Conservation (phyloP, 176 grass and related monocot genomes). For the Eragrostis curvula region DNA sequence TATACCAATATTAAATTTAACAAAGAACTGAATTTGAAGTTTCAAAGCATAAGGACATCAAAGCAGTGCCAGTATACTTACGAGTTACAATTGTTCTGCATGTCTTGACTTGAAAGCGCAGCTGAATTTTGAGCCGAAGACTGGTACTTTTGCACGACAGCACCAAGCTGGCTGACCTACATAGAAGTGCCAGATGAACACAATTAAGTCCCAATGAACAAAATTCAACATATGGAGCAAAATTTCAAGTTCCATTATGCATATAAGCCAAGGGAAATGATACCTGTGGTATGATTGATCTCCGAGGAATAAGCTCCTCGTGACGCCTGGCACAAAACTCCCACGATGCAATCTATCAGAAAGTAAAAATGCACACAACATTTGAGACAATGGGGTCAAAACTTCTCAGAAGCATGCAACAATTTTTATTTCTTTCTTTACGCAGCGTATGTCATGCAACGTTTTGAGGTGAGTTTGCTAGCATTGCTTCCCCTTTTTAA, state of each 20-base stretch:
- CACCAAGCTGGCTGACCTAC: slow-evolving; percentile 87
- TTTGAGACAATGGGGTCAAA: not conserved
- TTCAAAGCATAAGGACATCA: slow-evolving; percentile 10
- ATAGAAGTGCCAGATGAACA: slow-evolving; percentile 29
- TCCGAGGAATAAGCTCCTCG: slow-evolving; percentile 94
- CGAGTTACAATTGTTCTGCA: slow-evolving; percentile 96
- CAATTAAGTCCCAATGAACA: slow-evolving; percentile 25
- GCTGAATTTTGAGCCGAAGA: slow-evolving; percentile 69
- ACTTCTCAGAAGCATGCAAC: not conserved
- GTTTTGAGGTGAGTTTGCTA: not conserved
- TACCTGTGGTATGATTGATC: slow-evolving; percentile 93
- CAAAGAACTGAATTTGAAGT: slow-evolving; percentile 25
- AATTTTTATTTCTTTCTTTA: not conserved
- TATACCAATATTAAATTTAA: slow-evolving; percentile 17
- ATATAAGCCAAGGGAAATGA: not conserved
- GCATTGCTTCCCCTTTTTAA: not conserved
- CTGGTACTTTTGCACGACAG: slow-evolving; percentile 91
- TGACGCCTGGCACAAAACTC: slow-evolving; percentile 93
- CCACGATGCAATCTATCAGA: slow-evolving; percentile 87
- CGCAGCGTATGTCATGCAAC: not conserved
- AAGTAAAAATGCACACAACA: slow-evolving; percentile 12
- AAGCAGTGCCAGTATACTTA: slow-evolving; percentile 52
- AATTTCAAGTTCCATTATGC: not conserved
- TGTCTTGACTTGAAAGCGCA: slow-evolving; percentile 70
- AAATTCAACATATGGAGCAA: not conserved